phyloP scores from a whole-genome alignment of 331 rosid species.

The Erythrophleum ivorense region DNA sequence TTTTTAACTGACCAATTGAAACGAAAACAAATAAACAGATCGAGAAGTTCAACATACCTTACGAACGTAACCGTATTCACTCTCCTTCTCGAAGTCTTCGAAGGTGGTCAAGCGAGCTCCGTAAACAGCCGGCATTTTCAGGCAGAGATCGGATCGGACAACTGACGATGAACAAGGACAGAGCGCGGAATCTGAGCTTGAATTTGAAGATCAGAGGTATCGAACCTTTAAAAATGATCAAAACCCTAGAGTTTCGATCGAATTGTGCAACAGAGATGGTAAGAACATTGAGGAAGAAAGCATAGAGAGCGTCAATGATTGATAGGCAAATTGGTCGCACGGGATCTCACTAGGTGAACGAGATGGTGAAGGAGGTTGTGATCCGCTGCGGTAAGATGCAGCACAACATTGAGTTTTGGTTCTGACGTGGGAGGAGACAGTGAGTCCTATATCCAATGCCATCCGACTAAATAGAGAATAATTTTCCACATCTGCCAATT shows the following conservation, averaged over 20 bases:
- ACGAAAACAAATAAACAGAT: constrained; percentile 28
- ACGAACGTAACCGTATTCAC: constrained; percentile 98
- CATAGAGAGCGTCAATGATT: constrained; percentile 9
- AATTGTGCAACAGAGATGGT: constrained; percentile 24
- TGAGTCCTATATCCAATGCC: not conserved
- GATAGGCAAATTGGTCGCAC: constrained; percentile 33
- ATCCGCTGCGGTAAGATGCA: constrained; percentile 11
- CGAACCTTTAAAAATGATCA: constrained; percentile 29
- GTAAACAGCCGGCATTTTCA: constrained; percentile 83
- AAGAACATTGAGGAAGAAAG: not conserved
- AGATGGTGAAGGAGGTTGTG: not conserved
- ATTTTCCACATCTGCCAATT: not conserved
- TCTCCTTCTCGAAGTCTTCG: constrained; percentile 97
- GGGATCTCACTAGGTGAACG: constrained; percentile 28
- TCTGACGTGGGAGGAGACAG: not conserved
- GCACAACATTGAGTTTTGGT: not conserved
- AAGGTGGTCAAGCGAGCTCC: constrained; percentile 94
- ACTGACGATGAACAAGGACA: not conserved
- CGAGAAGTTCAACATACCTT: constrained; percentile 60
- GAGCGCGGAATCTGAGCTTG: constrained; percentile 29
- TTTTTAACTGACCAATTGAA: not conserved
- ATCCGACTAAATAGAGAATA: not conserved
- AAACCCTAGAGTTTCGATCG: constrained; percentile 49
- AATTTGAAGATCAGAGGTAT: constrained; percentile 44
- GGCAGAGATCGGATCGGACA: constrained; percentile 47